Percentiles rank a stretch among this genome's conserved stretches.
These are phyloP conservation scores for Magnolia kwangsiensis DNA, from an alignment of 164 flowering plant genomes.

Conservation along the genomic window DNA sequence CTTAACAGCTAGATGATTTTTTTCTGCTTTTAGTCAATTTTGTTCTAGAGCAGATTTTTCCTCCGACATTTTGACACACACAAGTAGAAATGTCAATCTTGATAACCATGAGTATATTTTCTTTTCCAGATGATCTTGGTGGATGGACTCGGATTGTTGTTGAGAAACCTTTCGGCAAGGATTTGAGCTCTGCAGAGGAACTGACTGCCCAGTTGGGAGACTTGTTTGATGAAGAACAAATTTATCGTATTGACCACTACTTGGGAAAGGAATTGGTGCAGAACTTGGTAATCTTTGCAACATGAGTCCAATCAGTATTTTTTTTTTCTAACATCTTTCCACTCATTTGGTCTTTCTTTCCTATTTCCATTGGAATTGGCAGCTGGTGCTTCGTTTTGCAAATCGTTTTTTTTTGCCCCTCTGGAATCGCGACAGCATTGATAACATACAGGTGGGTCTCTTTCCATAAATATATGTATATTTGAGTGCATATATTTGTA, in stretches of 20 bases:
- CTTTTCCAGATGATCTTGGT: conserved; percentile 81
- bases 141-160: conserved; percentile 98
- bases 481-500: not conserved
- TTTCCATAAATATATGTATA: not conserved
- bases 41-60: not conserved
- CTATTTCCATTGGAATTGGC: conserved; percentile 19
- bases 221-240: conserved; percentile 82
- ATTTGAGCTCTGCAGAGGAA: conserved; percentile 77
- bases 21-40: no score
- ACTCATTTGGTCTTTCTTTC: not conserved
- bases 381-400: conserved; percentile 85
- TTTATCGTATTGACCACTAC: conserved; percentile 98
- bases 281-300: conserved; percentile 62
- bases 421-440: conserved; percentile 75
- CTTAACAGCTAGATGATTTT: no score
- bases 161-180: conserved; percentile 98
- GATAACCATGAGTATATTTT: not conserved
- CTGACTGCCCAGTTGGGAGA: conserved; percentile 87
- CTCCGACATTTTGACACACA: not conserved
- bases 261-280: conserved; percentile 98
- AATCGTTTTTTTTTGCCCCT: conserved; percentile 75
- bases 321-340: not conserved
- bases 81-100: not conserved
- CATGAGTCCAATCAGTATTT: not conserved
- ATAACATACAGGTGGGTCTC: conserved; percentile 56